phyloP scores from a whole-genome alignment of 768 basidiomycete genomes.

The Astraeus odoratus region DNA sequence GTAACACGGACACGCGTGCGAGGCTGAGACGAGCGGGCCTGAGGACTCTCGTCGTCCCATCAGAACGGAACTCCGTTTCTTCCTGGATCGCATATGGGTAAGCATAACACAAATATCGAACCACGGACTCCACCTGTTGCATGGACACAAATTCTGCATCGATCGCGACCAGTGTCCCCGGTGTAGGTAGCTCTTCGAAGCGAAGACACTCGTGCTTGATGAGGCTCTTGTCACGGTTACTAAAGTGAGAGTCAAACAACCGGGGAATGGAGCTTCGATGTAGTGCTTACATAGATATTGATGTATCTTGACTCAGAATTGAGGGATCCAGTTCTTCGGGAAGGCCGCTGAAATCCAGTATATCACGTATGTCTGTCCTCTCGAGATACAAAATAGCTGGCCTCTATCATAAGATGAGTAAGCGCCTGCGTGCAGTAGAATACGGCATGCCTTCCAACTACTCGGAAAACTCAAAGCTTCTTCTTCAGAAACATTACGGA shows the following conservation, averaged over 20 bases:
- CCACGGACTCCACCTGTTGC: slow-evolving; percentile 59
- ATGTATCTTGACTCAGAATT: slow-evolving; percentile 81
- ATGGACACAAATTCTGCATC: slow-evolving; percentile 98
- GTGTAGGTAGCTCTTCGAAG: slow-evolving; percentile 70
- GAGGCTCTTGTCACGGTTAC: slow-evolving; percentile 64
- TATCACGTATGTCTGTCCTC: slow-evolving; percentile 51
- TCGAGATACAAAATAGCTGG: slow-evolving; percentile 81
- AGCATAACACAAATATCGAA: not conserved
- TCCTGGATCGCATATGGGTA: slow-evolving; percentile 44
- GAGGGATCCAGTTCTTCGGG: slow-evolving; percentile 62
- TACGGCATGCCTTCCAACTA: slow-evolving; percentile 79
- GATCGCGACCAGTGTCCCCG: slow-evolving; percentile 87
- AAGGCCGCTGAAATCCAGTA: slow-evolving; percentile 58
- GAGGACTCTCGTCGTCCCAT: slow-evolving; percentile 89
- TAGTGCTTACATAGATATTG: slow-evolving; percentile 69
- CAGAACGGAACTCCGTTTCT: slow-evolving; percentile 91
- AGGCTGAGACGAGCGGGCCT: slow-evolving; percentile 88
- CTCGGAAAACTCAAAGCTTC: slow-evolving; percentile 85
- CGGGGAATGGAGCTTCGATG: not conserved
- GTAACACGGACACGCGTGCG: slow-evolving; percentile 89
- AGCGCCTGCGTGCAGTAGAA: not conserved
- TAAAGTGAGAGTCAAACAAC: slow-evolving; percentile 21
- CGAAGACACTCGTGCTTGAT: slow-evolving; percentile 76
- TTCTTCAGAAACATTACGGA: slow-evolving; percentile 73
- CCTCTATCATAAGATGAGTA: slow-evolving; percentile 12